Conservation (phyloP, 2,329 filamentous ascomycete genomes). For the Tolypocladium inflatum region DNA sequence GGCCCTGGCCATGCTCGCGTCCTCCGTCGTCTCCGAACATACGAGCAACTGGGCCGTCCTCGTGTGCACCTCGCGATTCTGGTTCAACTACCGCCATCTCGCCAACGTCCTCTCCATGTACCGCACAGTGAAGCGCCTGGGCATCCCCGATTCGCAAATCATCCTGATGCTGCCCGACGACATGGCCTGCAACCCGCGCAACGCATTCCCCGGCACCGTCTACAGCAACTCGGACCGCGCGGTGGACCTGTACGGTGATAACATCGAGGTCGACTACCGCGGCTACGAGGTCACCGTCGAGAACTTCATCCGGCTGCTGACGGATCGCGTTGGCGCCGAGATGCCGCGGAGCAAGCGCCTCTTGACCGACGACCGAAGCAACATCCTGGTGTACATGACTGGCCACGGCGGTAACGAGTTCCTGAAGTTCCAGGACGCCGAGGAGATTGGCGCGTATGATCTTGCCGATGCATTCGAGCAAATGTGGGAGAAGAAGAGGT, state of each 20-base stretch:
- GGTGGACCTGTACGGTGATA: conserved; percentile 93
- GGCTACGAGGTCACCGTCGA: conserved; percentile 98
- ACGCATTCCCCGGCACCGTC: conserved; percentile 93
- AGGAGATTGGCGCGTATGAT: conserved; percentile 95
- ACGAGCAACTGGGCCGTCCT: conserved; percentile 99
- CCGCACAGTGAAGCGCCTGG: conserved; percentile 93
- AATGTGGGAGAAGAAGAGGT: conserved; percentile 99
- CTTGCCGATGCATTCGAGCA: conserved; percentile 95
- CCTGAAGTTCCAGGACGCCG: conserved; percentile 94
- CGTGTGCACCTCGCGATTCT: conserved; percentile 97
- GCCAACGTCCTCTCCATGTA: conserved; percentile 97
- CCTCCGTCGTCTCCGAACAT: conserved; percentile 56
- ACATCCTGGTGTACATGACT: conserved; percentile 98
- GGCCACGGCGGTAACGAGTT: conserved; percentile 97
- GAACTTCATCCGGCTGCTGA: conserved; percentile 93
- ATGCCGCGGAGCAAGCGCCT: conserved; percentile 91
- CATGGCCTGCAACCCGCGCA: conserved; percentile 98
- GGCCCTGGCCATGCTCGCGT: conserved; percentile 35
- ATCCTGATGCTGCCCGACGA: conserved; percentile 99
- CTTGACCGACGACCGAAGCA: conserved; percentile 89
- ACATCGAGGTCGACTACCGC: conserved; percentile 97
- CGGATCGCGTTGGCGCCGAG: conserved; percentile 87
- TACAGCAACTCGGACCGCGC: conserved; percentile 97
- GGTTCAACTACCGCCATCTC: conserved; percentile 99
- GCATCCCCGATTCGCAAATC: conserved; percentile 96